Conservation (phyloP, 495 filamentous ascomycete species). For the Lasiosphaeriaceae sp. region DNA sequence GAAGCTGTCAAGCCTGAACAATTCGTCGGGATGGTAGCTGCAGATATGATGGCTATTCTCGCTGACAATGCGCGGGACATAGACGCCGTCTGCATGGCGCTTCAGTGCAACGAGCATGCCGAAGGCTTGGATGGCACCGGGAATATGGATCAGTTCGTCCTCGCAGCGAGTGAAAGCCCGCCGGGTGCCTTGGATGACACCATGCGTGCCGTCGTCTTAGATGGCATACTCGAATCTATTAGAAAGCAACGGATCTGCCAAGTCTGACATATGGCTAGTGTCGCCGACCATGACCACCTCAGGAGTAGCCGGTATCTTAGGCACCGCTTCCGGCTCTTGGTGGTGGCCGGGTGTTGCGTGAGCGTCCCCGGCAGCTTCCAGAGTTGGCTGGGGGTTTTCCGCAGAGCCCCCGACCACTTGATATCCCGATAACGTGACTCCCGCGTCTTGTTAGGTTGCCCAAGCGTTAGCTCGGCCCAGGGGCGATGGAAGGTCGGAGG, state of each 20-base stretch:
- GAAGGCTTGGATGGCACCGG: conserved; percentile 19
- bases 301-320: background rate
- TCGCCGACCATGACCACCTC: conserved; percentile 10
- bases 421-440: background rate
- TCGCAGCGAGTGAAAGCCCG: conserved; percentile 19
- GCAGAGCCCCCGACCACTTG: no score
- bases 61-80: conserved; percentile 20
- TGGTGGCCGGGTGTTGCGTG: background rate
- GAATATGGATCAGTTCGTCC: conserved; percentile 25
- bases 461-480: background rate
- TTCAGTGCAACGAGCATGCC: conserved; percentile 25
- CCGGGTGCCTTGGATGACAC: conserved; percentile 19
- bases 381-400: no score
- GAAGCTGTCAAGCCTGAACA: conserved; percentile 19
- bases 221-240: conserved; percentile 20
- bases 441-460: background rate
- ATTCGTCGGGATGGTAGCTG: conserved; percentile 13
- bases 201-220: conserved; percentile 16
- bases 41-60: conserved; percentile 19
- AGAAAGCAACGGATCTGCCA: conserved; percentile 1
- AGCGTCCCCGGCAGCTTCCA: background rate
- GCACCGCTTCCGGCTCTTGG: background rate
- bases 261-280: background rate
- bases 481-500: background rate
- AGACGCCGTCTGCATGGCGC: conserved; percentile 11